phyloP scores from a whole-genome alignment of 495 filamentous ascomycete species.

The Penicillium herquei region DNA sequence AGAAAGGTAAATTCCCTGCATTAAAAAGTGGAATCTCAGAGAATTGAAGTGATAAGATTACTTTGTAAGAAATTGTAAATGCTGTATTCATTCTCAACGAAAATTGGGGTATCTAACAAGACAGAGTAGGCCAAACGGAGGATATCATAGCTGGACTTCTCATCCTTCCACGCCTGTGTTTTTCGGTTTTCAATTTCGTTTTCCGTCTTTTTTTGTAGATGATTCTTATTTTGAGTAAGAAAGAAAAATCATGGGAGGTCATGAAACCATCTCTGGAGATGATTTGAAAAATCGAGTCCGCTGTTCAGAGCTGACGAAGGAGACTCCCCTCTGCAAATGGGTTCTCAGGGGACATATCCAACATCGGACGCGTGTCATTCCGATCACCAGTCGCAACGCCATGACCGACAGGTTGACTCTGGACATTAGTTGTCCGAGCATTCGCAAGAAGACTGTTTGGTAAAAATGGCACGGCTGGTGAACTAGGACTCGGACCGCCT shows the following conservation, averaged over 20 bases:
- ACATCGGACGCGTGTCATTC: slow-evolving; percentile 52
- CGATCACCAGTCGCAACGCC: slow-evolving; percentile 54
- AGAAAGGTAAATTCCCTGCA: too few species aligned
- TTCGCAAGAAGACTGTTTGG: slow-evolving; percentile 41
- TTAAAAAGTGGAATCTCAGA: too few species aligned
- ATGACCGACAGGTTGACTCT: slow-evolving; percentile 38
- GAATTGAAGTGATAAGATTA: too few species aligned
- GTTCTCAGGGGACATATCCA: slow-evolving; percentile 51
- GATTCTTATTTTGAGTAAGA: neutral
- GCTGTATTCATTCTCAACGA: neutral
- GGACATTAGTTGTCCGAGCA: slow-evolving; percentile 10
- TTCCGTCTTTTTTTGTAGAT: too few species aligned
- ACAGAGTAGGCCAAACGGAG: neutral
- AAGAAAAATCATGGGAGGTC: neutral
- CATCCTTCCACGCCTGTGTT: neutral
- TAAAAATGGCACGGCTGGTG: slow-evolving; percentile 26
- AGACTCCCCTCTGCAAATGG: slow-evolving; percentile 57
- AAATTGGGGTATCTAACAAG: neutral
- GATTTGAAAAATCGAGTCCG: neutral
- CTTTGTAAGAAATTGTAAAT: too few species aligned
- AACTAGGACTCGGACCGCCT: slow-evolving; percentile 20
- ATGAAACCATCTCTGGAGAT: neutral
- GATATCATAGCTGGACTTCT: neutral
- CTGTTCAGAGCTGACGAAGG: slow-evolving; percentile 39
- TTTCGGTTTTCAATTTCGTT: neutral